Evolutionary conservation across 805 yeast genomes (phyloP).

Genomic region (Pichia nakasei): DNA sequence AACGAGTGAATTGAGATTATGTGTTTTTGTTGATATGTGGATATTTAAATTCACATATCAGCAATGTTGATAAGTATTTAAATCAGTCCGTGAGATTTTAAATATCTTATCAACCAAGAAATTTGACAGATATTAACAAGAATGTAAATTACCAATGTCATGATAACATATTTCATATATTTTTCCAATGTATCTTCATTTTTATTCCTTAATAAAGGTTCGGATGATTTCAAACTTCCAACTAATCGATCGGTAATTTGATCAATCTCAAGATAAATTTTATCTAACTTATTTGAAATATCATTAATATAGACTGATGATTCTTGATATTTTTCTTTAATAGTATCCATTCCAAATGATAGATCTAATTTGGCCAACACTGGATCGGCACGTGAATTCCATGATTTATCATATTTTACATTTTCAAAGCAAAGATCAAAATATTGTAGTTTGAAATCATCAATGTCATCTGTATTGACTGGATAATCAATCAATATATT

Average conservation of each 20-base stretch:
- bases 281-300: conserved; percentile 6
- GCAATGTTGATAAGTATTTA: too few relatives aligned
- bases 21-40: too few relatives aligned
- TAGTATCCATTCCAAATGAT: conserved; percentile 22
- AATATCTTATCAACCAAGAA: conserved; percentile 19
- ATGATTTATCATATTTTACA: conserved; percentile 21
- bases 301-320: conserved; percentile 9
- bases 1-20: too few relatives aligned
- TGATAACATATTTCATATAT: conserved; percentile 12
- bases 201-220: conserved; percentile 19
- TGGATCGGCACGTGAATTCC: conserved; percentile 16
- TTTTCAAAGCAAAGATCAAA: conserved; percentile 27
- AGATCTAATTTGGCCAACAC: conserved; percentile 15
- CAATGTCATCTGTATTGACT: conserved; percentile 7
- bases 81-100: conserved; percentile 14
- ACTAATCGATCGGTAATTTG: conserved; percentile 4
- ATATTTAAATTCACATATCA: too few relatives aligned
- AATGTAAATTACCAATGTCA: conserved; percentile 7
- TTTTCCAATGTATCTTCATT: conserved; percentile 21
- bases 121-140: conserved; percentile 14
- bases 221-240: conserved; percentile 8
- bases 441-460: conserved; percentile 12
- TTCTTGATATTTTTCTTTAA: conserved; percentile 16
- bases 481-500: conserved; percentile 21
- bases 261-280: conserved; percentile 17